phyloP scores from a whole-genome alignment of 805 yeast species.

The Yarrowia osloensis region DNA sequence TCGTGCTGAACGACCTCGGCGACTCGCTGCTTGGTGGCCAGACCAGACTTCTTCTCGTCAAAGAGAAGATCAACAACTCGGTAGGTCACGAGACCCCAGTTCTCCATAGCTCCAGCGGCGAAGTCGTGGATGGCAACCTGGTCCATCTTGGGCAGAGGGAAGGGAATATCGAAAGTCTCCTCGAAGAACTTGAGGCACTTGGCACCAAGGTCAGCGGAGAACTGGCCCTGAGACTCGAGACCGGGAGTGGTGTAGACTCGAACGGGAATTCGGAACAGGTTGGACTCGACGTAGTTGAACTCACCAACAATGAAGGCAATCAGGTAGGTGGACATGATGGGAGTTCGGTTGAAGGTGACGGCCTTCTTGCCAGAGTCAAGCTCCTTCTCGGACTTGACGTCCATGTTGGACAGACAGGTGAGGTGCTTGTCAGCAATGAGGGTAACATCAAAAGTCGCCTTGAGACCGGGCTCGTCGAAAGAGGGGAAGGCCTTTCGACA shows the following conservation, averaged over 20 bases:
- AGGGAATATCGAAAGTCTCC: slow-evolving; percentile 63
- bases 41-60: slow-evolving; percentile 68
- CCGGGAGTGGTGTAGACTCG: slow-evolving; percentile 73
- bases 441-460: slow-evolving; percentile 63
- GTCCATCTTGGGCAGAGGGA: slow-evolving; percentile 81
- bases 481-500: slow-evolving; percentile 78
- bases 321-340: slow-evolving; percentile 70
- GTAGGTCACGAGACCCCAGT: slow-evolving; percentile 80
- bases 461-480: slow-evolving; percentile 70
- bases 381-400: slow-evolving; percentile 48
- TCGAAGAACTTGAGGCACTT: slow-evolving; percentile 67
- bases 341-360: slow-evolving; percentile 63
- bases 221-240: slow-evolving; percentile 59
- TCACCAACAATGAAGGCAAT: slow-evolving; percentile 76
- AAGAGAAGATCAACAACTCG: slow-evolving; percentile 62
- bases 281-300: slow-evolving; percentile 59
- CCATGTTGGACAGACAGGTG: slow-evolving; percentile 71
- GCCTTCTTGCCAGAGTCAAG: slow-evolving; percentile 48
- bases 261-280: slow-evolving; percentile 60
- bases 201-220: slow-evolving; percentile 65
- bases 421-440: slow-evolving; percentile 54
- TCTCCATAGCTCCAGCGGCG: slow-evolving; percentile 88
- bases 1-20: slow-evolving; percentile 85
- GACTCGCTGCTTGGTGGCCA: slow-evolving; percentile 64
- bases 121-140: slow-evolving; percentile 76